Evolutionary conservation across 495 filamentous ascomycete species (phyloP), one percentile per base, ranked within the genome.

Genomic region (Penicillium coprophilum): DNA sequence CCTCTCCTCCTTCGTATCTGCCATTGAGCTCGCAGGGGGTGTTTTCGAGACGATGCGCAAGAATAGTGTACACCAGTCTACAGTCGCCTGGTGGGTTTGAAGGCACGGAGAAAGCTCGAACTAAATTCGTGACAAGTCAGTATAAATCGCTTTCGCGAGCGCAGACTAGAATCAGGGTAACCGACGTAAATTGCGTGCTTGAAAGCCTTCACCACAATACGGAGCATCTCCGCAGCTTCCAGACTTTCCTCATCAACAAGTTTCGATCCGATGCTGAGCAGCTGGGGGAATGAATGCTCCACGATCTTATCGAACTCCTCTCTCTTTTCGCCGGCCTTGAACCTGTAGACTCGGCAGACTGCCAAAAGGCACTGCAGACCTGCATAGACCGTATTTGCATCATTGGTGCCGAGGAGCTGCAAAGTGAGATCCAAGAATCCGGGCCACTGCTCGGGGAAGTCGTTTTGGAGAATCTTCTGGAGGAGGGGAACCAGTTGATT

Each of bases 151-250:
- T 12, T 39, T 15, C 32, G 21, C 12, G 11, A 23, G 19, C 9
- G n/a, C 21, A 21, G 38, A n/a, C 23, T 28, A 36, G 36, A 27
- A 41, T 30, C 24, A 23, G 45, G 55, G 44, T 53, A 51, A 86
- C 90, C 52, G 78, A 97, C 92, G 77, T 92, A 98, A 55, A 93
- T 95, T 38, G 93, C 90, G 74, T 98, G 95, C 76, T 98, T 98
- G 72, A 92, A 97, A 7, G 89, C 85, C 77, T 98, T 98, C 67
- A 97, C 84, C 31, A 92, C 87, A 53, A 94, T 88, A 55, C 94
- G 89, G 55, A 98, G 80, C 89, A 97, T 97, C 76, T 97, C 94
- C 46, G 90, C 94, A 46, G 94, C 94, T 72, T 97, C 95, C 60
- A 92, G 71, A 64, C 89, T 95, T 59, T 85, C 87, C 76, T 97